Base-by-base conservation (phyloP, 495 filamentous ascomycete species). In the Talaromyces liani region DNA sequence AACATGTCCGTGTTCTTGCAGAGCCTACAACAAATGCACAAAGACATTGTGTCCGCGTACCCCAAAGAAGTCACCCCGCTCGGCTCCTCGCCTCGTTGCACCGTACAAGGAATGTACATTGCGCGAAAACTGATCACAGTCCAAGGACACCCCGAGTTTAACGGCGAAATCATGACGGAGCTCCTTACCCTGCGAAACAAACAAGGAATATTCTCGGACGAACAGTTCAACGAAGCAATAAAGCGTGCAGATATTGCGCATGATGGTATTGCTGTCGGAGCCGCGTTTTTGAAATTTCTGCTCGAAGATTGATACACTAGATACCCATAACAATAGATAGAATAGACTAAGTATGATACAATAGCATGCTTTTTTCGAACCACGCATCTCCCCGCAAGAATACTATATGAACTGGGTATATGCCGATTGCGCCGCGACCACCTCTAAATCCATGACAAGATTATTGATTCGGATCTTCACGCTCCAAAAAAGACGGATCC, bases 61-160 rank as follows among this genome's bases (percentile, higher is more conserved):
- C 92, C 93, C 0, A 67, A 76, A 0, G 83, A 81, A 29, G 85
- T 87, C 14, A 77, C 87, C 45, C 67, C 78, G 6, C 81, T 97
- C 0, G 92, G 88, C 6, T 80, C 80, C 16, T 90, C 89, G 1
- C 77, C 80, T 9, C 71, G 75, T 6, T 97, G 93, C 69, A 72
- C 77, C 3, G 85, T 93, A 25, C 93, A 98, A 69, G 90, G 88
- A 61, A 92, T 97, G 85, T 88, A 94, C 70, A 67, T 80, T 8
- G 83, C 86, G 20, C 76, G 78, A 14, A 77, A 80, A 6, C 77
- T 90, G 64, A 86, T 97, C 34, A 88, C 90, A 0, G 85, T 97
- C 4, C 93, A 98, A 72, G 93, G 92, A 4, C 93, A 98, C 70
- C 93, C 93, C 6, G 93, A 98, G 73, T 96, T 94, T 70, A 91